phyloP scores from a whole-genome alignment of 495 filamentous ascomycete genomes.

The Talaromyces ruber region DNA sequence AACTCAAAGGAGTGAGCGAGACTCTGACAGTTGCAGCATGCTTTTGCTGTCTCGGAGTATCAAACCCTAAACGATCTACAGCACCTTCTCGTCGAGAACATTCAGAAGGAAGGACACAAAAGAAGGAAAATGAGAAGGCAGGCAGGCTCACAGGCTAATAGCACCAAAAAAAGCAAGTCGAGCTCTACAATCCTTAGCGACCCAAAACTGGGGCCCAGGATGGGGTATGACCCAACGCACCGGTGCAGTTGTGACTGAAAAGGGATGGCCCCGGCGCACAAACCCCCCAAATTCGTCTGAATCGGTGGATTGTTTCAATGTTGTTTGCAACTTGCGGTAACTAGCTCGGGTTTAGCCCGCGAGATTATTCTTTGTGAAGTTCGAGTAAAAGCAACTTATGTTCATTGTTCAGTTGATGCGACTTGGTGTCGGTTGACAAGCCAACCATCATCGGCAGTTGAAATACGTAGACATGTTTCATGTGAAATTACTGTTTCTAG shows the following conservation, averaged over 20 bases:
- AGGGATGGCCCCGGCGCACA: not conserved
- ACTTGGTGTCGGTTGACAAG: not conserved
- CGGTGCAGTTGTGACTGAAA: not conserved
- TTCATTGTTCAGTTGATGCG: not conserved
- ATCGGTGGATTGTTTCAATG: not conserved
- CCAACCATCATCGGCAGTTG: not conserved
- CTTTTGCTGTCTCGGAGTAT: not conserved
- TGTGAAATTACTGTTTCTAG: not conserved
- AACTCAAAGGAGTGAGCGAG: not conserved
- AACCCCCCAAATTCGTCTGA: not conserved
- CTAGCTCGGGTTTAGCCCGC: not conserved
- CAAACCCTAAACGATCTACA: not conserved
- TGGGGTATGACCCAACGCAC: not conserved
- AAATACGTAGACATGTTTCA: not conserved
- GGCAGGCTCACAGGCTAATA: too few relatives aligned
- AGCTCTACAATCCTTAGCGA: not conserved
- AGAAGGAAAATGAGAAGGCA: not conserved
- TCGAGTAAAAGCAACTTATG: too few relatives aligned
- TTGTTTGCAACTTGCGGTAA: not conserved
- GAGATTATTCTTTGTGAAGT: not conserved
- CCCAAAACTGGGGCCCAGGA: not conserved
- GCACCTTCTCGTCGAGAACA: not conserved
- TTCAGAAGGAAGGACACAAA: not conserved
- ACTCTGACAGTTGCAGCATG: not conserved
- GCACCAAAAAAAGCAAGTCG: not conserved